A percentile compares a stretch with the other conserved stretches of the same genome.
These are phyloP conservation scores for Zea mays DNA, from an alignment of 176 grass and related monocot species.

Conservation along the genomic window DNA sequence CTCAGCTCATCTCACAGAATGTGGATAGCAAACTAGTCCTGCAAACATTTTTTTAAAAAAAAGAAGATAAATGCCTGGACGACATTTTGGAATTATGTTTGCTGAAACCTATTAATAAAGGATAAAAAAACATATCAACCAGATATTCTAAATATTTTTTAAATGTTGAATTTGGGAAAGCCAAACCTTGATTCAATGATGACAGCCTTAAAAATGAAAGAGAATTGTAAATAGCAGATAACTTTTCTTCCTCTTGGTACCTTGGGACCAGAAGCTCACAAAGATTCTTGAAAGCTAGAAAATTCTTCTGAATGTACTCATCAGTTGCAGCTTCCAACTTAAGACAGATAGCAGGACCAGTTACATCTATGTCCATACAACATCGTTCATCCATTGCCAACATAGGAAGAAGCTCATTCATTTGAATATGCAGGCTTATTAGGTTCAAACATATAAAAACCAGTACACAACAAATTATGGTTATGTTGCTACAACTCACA, in stretches of 20 bases:
- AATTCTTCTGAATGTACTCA: constrained; percentile 88
- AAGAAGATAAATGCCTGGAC: no score
- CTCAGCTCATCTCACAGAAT: no score
- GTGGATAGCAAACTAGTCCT: no score
- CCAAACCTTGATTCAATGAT: constrained; percentile 68
- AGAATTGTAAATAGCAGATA: constrained; percentile 63
- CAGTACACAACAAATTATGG: constrained; percentile 9
- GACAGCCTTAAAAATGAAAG: constrained; percentile 66
- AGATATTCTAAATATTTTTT: constrained; percentile 1
- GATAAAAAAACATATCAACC: constrained; percentile 26
- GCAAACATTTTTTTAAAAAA: no score
- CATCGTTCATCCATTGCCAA: constrained; percentile 89
- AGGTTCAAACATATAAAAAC: constrained; percentile 8
- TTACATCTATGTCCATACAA: constrained; percentile 97
- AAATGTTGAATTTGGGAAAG: constrained; percentile 7
- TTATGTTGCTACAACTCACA: constrained; percentile 25
- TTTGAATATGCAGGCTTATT: constrained; percentile 23
- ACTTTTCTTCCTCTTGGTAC: constrained; percentile 71
- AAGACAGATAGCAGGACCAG: constrained; percentile 85
- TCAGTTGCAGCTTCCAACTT: constrained; percentile 94
- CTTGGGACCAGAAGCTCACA: constrained; percentile 78
- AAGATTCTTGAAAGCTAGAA: constrained; percentile 71
- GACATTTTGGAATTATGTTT: constrained; percentile 46
- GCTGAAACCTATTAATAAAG: constrained; percentile 50
- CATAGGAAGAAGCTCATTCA: constrained; percentile 31